Evolutionary conservation across 2,329 filamentous ascomycete genomes (phyloP).

Genomic region (Colletotrichum eleusines): DNA sequence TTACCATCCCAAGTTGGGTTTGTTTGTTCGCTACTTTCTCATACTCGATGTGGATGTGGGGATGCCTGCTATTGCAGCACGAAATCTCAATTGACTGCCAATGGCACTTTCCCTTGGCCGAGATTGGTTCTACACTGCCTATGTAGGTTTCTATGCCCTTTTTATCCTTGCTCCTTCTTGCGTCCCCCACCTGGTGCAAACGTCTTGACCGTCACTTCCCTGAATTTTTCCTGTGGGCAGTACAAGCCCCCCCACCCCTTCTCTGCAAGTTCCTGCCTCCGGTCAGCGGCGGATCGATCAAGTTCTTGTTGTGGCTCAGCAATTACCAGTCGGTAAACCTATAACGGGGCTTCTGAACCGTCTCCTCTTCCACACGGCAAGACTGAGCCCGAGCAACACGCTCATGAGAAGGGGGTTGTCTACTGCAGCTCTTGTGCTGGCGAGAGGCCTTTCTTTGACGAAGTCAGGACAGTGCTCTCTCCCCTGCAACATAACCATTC

Average conservation of each 20-base stretch:
- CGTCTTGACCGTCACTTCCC: background rate
- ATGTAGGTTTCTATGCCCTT: background rate
- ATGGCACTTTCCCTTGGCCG: background rate
- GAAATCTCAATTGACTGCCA: background rate
- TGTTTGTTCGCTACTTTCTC: background rate
- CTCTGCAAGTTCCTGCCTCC: background rate
- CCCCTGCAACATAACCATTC: background rate
- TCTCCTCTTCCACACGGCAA: background rate
- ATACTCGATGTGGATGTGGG: background rate
- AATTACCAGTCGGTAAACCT: background rate
- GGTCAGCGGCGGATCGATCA: background rate
- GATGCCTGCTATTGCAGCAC: background rate
- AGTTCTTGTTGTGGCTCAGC: background rate
- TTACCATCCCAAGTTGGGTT: background rate
- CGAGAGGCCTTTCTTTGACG: background rate
- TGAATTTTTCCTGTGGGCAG: background rate
- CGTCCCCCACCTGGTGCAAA: background rate
- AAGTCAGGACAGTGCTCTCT: background rate
- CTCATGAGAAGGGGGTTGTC: background rate
- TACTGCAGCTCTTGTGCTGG: background rate
- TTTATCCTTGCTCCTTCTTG: background rate
- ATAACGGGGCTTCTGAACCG: background rate
- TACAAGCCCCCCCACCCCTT: background rate
- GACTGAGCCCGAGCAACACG: background rate
- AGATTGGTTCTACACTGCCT: too few species aligned